These are phyloP conservation scores for Borealophlyctis nickersoniae DNA, from an alignment of 192 early-diverging fungal species.

Conservation along the genomic window DNA sequence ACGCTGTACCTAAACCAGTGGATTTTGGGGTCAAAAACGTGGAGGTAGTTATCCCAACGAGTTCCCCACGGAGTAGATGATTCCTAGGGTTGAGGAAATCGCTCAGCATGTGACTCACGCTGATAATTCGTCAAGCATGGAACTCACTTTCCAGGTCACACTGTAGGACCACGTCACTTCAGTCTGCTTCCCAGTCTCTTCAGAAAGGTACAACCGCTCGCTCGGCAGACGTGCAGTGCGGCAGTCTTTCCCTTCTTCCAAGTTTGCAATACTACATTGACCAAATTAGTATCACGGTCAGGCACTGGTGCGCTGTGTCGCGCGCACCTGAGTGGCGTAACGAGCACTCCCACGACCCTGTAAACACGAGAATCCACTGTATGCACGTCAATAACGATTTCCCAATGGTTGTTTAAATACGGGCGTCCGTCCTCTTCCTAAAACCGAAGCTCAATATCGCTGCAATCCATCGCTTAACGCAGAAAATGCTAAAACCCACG, in stretches of 20 bases:
- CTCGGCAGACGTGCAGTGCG: too few relatives aligned
- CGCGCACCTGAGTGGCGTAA: constrained; percentile 60
- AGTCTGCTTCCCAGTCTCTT: constrained; percentile 26
- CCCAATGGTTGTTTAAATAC: constrained; percentile 84
- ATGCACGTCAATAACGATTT: constrained; percentile 73
- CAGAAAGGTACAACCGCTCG: too few relatives aligned
- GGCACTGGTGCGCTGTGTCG: too few relatives aligned
- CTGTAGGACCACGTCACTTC: constrained; percentile 47
- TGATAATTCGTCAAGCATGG: background rate
- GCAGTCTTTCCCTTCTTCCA: too few relatives aligned
- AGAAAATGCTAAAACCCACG: too few relatives aligned
- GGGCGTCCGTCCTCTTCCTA: too few relatives aligned
- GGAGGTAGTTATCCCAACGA: constrained; percentile 45
- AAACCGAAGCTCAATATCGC: too few relatives aligned
- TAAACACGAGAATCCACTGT: constrained; percentile 44
- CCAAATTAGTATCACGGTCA: too few relatives aligned
- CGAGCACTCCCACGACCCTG: constrained; percentile 85
- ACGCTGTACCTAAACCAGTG: constrained; percentile 53
- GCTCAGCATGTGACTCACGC: background rate
- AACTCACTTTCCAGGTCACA: constrained; percentile 42
- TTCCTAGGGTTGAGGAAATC: constrained; percentile 11
- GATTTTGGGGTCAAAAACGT: constrained; percentile 46
- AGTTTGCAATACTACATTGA: too few relatives aligned
- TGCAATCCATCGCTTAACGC: too few relatives aligned
- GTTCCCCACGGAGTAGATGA: constrained; percentile 49